Base-by-base conservation (phyloP, 2,329 filamentous ascomycete genomes). In the Botrytis cinerea region DNA sequence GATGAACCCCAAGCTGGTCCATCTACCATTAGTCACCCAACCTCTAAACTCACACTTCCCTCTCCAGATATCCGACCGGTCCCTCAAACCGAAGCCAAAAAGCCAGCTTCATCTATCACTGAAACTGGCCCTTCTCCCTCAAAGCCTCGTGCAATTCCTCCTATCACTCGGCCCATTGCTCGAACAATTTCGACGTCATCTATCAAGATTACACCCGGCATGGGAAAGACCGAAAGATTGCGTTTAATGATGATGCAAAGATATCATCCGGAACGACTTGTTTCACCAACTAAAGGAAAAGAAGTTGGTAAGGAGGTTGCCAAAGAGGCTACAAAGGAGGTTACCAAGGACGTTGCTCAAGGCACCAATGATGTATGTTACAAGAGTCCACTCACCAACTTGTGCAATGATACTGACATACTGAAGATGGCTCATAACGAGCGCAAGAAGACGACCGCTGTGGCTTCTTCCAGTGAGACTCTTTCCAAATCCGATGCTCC, bases 401-500 rank as follows among this genome's bases (percentile, higher is more conserved):
- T 57, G 32, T 68, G 16, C 35, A 48, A 68, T 54, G 46, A 43
- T 68, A 28, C 48, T 68, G 35, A 68, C 46, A 54, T 43, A 5
- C 14, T 7, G 38, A 40, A 72, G 70, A 48, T 59, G 61, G n/a
- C 61, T 67, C 46, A 67, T 1, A 59, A 28, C 20, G 70, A 72
- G n/a, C 38, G 32, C 7, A 59, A 67, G 60, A 71, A 71, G 70
- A 72, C 14, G 46, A 68, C 48, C 48, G 48, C 61, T 72, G 61
- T 35, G 40, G 48, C 61, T 60, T 72, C 70, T 72, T 72, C 61
- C 28, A 59, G 70, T 72, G 70, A 67, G 40, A 46, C 22, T 67
- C 46, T 67, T 72, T 67, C 46, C 40, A 67, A 28, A 67, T 7
- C 70, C 40, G 67, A 64, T 43, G 59, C 48, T 69, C 18, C 54